Evolutionary conservation across 768 basidiomycete genomes (phyloP).

Genomic region (Calocybe cyanea): DNA sequence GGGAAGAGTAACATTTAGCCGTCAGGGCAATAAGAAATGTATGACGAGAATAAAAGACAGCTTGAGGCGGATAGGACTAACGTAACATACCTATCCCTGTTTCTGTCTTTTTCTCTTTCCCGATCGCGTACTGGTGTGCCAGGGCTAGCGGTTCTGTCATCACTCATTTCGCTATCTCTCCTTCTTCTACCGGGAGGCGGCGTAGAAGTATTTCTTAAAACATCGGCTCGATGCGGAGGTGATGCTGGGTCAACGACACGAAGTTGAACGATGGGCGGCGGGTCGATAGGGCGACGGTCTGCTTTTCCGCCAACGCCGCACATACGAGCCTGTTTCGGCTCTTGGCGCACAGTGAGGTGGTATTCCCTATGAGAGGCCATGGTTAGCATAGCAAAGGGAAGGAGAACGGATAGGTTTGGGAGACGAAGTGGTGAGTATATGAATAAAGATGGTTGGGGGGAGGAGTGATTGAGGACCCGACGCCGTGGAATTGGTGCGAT

Average conservation of each 20-base stretch:
- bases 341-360: constrained; percentile 81
- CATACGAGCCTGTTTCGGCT: constrained; percentile 91
- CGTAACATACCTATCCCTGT: constrained; percentile 14
- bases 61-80: background rate
- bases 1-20: background rate
- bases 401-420: constrained; percentile 6
- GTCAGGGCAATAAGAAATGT: background rate
- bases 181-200: constrained; percentile 12
- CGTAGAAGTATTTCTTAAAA: constrained; percentile 1
- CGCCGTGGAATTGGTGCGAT: constrained; percentile 29
- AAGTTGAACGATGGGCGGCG: constrained; percentile 94
- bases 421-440: constrained; percentile 4
- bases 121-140: constrained; percentile 2
- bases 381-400: constrained; percentile 7
- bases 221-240: background rate
- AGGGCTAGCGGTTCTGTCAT: constrained; percentile 4
- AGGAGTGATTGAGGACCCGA: constrained; percentile 17
- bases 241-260: constrained; percentile 70
- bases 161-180: constrained; percentile 7
- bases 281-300: constrained; percentile 95
- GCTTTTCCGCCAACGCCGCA: constrained; percentile 90
- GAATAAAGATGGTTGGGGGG: constrained; percentile 7
- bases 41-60: background rate
- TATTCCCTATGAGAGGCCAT: constrained; percentile 56
- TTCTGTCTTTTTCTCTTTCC: constrained; percentile 11